Evolutionary conservation across 1,284 basidiomycete genomes (phyloP), one percentile per base, ranked within the genome.

Genomic region (Ganoderma leucocontextum): DNA sequence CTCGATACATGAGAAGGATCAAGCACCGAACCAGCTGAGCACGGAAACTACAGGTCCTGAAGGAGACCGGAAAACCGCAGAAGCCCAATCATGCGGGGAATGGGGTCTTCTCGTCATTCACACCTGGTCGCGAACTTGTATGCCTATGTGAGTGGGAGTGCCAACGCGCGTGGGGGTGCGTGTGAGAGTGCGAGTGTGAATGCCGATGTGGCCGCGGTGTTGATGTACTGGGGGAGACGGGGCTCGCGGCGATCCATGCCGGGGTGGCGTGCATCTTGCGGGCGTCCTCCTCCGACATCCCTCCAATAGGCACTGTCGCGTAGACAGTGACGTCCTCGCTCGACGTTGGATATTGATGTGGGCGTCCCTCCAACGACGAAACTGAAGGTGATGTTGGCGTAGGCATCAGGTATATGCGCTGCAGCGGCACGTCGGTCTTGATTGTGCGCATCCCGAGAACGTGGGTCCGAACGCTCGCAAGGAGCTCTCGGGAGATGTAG

Each of bases 231-330:
- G 53, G 55, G 15, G 64, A 13, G 29, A 49, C 63, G 61, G 71
- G 64, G 35, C 68, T 70, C 22, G 62, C 70, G 58, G 72, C 77
- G 41, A 93, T 82, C 91, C 91, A 93, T 13, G 89, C 90, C 74
- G 91, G 90, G 39, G 82, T 87, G 33, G 89, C 89, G 58, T 83
- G 83, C 68, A 87, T 82, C n/a, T 86, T 84, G 15, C 88, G 76
- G 39, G 86, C 84, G n/a, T 84, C 80, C 44, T 81, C 75, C 41
- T 87, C 84, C 4, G 87, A 81, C 22, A 92, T 79, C 15, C 86
- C 82, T 69, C 80, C 82, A 47, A 90, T 76, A 0, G 89, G 85
- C 2, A 93, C 84, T 6, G 90, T 89, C n/a, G 90, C 88, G 74
- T 92, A 93, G n/a, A 93, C 85, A 35, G 89, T 75, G 67, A 73